These are phyloP conservation scores for Symbiodinium pilosum DNA, from an alignment of 73 alveolate genomes.

Conservation along the genomic window DNA sequence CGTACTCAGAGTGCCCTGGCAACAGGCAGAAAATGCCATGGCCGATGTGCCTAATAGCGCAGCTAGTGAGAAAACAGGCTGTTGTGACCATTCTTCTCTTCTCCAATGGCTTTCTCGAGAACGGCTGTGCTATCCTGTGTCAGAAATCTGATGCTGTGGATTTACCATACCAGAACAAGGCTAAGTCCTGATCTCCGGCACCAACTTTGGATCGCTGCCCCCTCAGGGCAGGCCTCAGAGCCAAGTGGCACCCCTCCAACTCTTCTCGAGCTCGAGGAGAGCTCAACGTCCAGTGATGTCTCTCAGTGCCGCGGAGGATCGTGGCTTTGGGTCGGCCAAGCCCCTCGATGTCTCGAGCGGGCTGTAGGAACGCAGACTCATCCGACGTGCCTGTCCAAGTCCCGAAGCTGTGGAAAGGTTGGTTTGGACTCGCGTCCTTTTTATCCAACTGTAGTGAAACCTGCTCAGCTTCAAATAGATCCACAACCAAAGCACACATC, in stretches of 20 bases:
- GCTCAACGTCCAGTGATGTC: too few relatives aligned
- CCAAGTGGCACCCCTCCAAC: background rate
- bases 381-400: too few relatives aligned
- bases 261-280: too few relatives aligned
- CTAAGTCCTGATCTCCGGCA: background rate
- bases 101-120: background rate
- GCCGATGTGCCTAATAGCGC: background rate
- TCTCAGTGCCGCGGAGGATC: background rate
- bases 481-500: too few relatives aligned
- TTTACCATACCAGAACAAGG: background rate
- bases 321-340: background rate
- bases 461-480: too few relatives aligned
- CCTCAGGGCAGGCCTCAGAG: background rate
- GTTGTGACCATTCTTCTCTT: background rate
- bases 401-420: too few relatives aligned
- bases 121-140: background rate
- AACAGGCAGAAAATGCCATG: background rate
- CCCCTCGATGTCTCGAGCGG: background rate
- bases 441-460: too few relatives aligned
- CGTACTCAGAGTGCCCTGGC: conserved; percentile 5
- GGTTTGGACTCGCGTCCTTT: too few relatives aligned
- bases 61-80: background rate
- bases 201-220: conserved; percentile 11
- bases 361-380: background rate
- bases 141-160: background rate